Base-by-base conservation (phyloP, 2,329 filamentous ascomycete genomes). In the Colletotrichum sp. region DNA sequence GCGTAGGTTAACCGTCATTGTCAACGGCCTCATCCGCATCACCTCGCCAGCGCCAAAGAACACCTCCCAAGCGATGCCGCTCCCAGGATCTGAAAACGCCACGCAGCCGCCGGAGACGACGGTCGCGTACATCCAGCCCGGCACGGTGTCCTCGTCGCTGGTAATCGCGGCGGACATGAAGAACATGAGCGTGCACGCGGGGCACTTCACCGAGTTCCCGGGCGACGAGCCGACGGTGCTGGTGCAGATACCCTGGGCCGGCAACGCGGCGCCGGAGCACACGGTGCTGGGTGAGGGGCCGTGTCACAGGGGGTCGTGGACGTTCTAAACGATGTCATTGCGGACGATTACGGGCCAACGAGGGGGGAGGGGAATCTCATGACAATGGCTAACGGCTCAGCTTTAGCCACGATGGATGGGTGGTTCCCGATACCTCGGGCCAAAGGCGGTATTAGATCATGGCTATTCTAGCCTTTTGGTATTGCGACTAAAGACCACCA, bases 141-240 rank as follows among this genome's bases (percentile, higher is more conserved):
- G 83, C 2, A 81, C 82, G 15, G 24, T 80, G 18, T 72, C 75
- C 7, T 83, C 82, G 15, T 84, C 82, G 13, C 61, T 83, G 7
- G 61, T 84, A 7, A 82, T 84, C 28, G 83, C 81, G 2, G 80
- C 80, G 6, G 83, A 84, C 72, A 32, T 81, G 63, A 78, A 78
- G 57, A 75, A 78, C 16, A 75, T 67, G 10, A 84, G 83, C 72
- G 78, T 75, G 16, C 65, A 81, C 10, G 77, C 77, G 9, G 82
- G 83, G 1, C 83, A 84, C 60, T 81, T 77, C 55, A 84, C 83
- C 59, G 83, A 84, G 75, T 84, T 84, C 64, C 82, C 82, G 24
- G 80, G 81, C 67, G 78, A 83, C 61, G 81, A 83, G 75, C 79
- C 81, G 30, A 84, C 82, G 7, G 77, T 84, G 15, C 72, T 84